Percentiles rank a stretch among this genome's conserved stretches.
These are phyloP conservation scores for Karstenula rhodostoma DNA, from an alignment of 2,329 filamentous ascomycete species.

Conservation along the genomic window DNA sequence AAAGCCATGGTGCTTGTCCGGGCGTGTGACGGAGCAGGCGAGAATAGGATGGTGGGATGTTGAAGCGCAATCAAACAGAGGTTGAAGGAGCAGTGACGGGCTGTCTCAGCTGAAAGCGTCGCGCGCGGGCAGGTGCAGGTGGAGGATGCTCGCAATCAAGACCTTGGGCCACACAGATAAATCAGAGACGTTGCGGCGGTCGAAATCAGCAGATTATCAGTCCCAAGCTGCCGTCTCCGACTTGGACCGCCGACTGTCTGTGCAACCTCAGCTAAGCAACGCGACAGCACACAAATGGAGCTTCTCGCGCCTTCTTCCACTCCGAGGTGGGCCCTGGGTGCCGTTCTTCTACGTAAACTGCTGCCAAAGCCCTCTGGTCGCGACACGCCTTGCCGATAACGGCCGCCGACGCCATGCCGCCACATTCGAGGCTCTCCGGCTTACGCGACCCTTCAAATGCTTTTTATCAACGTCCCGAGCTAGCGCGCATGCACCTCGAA, in stretches of 20 bases:
- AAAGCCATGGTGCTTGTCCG: slow-evolving; percentile 37
- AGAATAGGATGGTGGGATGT: slow-evolving; percentile 21
- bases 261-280: slow-evolving; percentile 5
- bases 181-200: neutral
- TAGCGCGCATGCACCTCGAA: slow-evolving; percentile 4
- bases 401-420: slow-evolving; percentile 9
- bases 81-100: slow-evolving; percentile 2
- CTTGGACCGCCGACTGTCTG: slow-evolving; percentile 1
- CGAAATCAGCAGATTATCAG: slow-evolving; percentile 13
- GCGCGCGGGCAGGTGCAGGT: neutral
- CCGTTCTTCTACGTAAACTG: neutral
- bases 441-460: slow-evolving; percentile 24
- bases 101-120: slow-evolving; percentile 10
- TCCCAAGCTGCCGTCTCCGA: neutral
- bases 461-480: slow-evolving; percentile 14
- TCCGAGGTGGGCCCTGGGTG: slow-evolving; percentile 1
- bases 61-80: neutral
- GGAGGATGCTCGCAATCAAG: slow-evolving; percentile 15
- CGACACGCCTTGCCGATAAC: slow-evolving; percentile 16
- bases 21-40: slow-evolving; percentile 12
- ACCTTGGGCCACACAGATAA: slow-evolving; percentile 4
- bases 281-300: neutral
- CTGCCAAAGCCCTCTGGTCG: neutral
- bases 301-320: neutral
- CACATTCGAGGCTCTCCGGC: slow-evolving; percentile 34